These are phyloP conservation scores for Nicotiana sylvestris DNA, from an alignment of 257 asterid species.

Conservation along the genomic window DNA sequence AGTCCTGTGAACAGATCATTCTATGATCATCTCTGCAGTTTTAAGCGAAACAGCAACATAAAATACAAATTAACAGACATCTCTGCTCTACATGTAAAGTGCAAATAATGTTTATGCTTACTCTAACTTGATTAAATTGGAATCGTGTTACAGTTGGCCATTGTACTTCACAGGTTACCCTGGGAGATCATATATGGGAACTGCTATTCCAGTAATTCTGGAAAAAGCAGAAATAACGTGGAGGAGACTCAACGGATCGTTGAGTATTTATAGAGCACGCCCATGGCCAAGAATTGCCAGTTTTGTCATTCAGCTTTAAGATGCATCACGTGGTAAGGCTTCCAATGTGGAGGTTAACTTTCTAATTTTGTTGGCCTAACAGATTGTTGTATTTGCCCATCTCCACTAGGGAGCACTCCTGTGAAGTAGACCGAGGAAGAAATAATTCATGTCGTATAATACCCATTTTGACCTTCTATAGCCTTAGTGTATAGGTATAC, in stretches of 20 bases:
- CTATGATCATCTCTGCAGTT: not conserved
- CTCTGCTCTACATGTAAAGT: not conserved
- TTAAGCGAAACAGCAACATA: not conserved
- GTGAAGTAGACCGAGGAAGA: not conserved
- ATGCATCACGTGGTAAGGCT: not conserved
- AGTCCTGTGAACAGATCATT: not conserved
- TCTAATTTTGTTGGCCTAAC: slow-evolving; percentile 5
- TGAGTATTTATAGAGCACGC: not conserved
- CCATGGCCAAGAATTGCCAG: not conserved
- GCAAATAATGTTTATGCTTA: not conserved
- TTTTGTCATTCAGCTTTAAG: not conserved
- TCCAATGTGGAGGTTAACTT: not conserved
- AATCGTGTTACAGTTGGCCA: not conserved
- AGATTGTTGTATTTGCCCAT: slow-evolving; percentile 2
- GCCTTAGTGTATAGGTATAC: slow-evolving; percentile 11
- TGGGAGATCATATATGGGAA: not conserved
- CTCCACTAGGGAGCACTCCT: slow-evolving; percentile 3
- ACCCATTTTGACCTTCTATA: slow-evolving; percentile 4
- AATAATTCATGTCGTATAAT: slow-evolving; percentile 1
- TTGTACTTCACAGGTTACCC: not conserved
- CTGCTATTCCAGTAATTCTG: slow-evolving; percentile 1
- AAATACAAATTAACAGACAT: not conserved
- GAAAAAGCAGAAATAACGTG: slow-evolving; percentile 1
- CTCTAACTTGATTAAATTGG: not conserved
- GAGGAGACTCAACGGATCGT: not conserved